These are phyloP conservation scores for Adiantum capillusveneris DNA, from an alignment of 75 land plant species.

Conservation along the genomic window DNA sequence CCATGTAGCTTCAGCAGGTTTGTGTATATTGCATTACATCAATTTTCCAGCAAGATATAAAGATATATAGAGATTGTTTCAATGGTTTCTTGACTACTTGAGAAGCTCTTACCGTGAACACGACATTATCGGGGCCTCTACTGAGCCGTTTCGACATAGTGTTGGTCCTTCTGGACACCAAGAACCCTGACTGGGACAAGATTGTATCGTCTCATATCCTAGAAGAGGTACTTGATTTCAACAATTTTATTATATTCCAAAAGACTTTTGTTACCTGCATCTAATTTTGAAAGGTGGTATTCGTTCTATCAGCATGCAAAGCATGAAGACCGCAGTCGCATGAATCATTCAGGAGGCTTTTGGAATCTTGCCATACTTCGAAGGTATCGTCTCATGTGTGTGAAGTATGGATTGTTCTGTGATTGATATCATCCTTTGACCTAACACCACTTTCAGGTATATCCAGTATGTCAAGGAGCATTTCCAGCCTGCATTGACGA, in stretches of 20 bases:
- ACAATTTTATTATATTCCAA: neutral
- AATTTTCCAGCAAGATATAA: too few species aligned
- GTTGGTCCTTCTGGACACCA: constrained; percentile 87
- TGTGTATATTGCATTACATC: too few species aligned
- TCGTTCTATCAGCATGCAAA: constrained; percentile 34
- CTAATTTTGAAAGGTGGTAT: neutral
- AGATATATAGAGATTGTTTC: too few species aligned
- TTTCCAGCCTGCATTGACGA: constrained; percentile 68
- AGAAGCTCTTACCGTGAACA: constrained; percentile 83
- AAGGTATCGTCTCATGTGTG: constrained; percentile 38
- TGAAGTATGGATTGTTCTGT: too few species aligned
- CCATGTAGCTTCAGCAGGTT: too few species aligned
- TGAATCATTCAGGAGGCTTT: constrained; percentile 30
- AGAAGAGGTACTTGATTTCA: constrained; percentile 46
- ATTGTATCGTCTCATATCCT: constrained; percentile 93
- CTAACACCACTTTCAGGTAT: constrained; percentile 42
- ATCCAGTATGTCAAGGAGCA: constrained; percentile 68
- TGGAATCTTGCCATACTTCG: constrained; percentile 86
- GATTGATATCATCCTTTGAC: neutral
- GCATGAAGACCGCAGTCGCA: constrained; percentile 16
- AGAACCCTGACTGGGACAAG: constrained; percentile 93
- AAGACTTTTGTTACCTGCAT: too few species aligned
- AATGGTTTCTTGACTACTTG: neutral
- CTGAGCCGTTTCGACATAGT: constrained; percentile 95
- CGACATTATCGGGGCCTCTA: constrained; percentile 90